These are phyloP conservation scores for Theobroma grandiflorum DNA, from an alignment of 441 rosid genomes.

Conservation along the genomic window DNA sequence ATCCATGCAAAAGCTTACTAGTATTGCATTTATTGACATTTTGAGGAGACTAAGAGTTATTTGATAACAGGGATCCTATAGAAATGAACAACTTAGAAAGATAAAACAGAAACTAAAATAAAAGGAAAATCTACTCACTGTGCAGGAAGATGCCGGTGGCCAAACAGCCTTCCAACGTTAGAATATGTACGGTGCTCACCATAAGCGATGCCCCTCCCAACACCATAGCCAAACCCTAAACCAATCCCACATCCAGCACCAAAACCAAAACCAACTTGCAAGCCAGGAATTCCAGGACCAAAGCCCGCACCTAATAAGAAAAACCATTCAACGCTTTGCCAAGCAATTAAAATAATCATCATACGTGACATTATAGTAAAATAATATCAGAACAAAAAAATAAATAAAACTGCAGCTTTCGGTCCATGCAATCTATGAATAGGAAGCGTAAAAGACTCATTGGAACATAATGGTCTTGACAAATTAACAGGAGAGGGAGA, in stretches of 20 bases:
- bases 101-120: not conserved
- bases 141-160: slow-evolving; percentile 45
- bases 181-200: slow-evolving; percentile 58
- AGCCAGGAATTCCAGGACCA: slow-evolving; percentile 88
- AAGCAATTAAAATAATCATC: slow-evolving; percentile 1
- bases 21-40: not conserved
- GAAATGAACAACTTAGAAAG: not conserved
- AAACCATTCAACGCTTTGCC: slow-evolving; percentile 4
- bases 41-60: not conserved
- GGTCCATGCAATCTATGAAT: not conserved
- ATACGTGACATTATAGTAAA: not conserved
- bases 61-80: not conserved
- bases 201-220: slow-evolving; percentile 79
- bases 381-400: not conserved
- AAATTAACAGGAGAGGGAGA: not conserved
- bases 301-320: slow-evolving; percentile 68
- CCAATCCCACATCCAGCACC: slow-evolving; percentile 95
- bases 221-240: slow-evolving; percentile 88
- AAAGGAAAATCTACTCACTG: slow-evolving; percentile 41
- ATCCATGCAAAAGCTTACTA: not conserved
- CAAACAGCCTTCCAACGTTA: slow-evolving; percentile 53
- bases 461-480: not conserved
- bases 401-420: not conserved
- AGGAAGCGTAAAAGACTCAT: not conserved
- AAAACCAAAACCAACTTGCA: slow-evolving; percentile 78